A percentile compares a stretch with the other conserved stretches of the same genome.
Evolutionary conservation across 345 rosid genomes (phyloP).

Genomic region (Lepidium aucheri): DNA sequence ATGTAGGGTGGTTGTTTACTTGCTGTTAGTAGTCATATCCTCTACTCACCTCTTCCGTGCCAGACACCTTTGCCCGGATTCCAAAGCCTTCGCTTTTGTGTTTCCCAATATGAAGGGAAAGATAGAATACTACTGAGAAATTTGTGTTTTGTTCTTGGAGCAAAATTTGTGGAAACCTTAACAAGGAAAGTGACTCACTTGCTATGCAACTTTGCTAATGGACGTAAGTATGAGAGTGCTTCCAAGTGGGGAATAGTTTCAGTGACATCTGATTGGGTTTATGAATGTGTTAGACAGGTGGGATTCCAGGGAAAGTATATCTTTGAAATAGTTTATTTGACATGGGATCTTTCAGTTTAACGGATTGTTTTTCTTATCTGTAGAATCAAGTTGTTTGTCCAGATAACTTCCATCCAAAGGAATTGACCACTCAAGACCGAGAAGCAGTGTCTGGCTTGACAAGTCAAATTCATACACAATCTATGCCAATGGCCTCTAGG

Average conservation of each 20-base stretch:
- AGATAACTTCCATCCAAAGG: slow-evolving; percentile 66
- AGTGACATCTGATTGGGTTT: slow-evolving; percentile 73
- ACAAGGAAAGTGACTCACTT: slow-evolving; percentile 82
- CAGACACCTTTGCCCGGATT: slow-evolving; percentile 80
- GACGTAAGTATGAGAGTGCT: slow-evolving; percentile 75
- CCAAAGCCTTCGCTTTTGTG: slow-evolving; percentile 62
- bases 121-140: slow-evolving; percentile 65
- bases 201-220: slow-evolving; percentile 62
- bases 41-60: slow-evolving; percentile 90
- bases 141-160: slow-evolving; percentile 81
- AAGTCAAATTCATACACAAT: slow-evolving; percentile 73
- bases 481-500: slow-evolving; percentile 35
- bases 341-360: slow-evolving; percentile 1
- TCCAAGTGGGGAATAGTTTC: slow-evolving; percentile 61
- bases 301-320: slow-evolving; percentile 3
- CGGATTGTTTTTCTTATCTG: slow-evolving; percentile 1
- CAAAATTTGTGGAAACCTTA: slow-evolving; percentile 49
- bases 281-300: slow-evolving; percentile 87
- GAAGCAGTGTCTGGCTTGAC: slow-evolving; percentile 52
- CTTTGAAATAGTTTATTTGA: background rate
- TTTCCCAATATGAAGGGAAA: slow-evolving; percentile 75
- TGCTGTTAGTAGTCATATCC: slow-evolving; percentile 69
- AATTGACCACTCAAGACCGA: slow-evolving; percentile 56
- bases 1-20: slow-evolving; percentile 74
- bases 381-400: slow-evolving; percentile 65